A percentile compares a stretch with the other conserved stretches of the same genome.
Conservation (phyloP, 164 flowering plant genomes). For the Buxus sempervirens region DNA sequence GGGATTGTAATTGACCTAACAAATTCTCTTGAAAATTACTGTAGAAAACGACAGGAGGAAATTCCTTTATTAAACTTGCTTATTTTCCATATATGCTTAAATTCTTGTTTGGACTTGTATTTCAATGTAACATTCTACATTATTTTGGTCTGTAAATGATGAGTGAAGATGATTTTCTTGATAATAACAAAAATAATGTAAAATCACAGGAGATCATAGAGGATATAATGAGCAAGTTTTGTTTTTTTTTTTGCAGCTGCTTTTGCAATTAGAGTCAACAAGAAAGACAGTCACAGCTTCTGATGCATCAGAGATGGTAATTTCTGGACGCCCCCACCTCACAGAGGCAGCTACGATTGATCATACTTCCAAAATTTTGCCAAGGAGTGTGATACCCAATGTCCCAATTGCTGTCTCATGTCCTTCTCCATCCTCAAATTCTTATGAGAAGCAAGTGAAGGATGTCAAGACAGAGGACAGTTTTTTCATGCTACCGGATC, state of each 20-base stretch:
- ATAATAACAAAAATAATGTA: too few relatives aligned
- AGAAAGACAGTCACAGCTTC: conserved; percentile 1
- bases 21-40: too few relatives aligned
- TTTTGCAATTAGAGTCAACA: conserved; percentile 12
- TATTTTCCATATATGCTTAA: too few relatives aligned
- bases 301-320: conserved; percentile 6
- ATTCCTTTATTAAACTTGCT: too few relatives aligned
- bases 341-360: not conserved
- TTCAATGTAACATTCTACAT: too few relatives aligned
- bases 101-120: too few relatives aligned
- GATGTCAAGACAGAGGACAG: conserved; percentile 4
- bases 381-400: not conserved
- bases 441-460: not conserved
- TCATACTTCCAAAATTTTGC: not conserved
- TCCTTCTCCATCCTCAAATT: not conserved
- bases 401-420: not conserved
- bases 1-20: too few relatives aligned
- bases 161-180: too few relatives aligned
- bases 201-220: too few relatives aligned
- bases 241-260: conserved; percentile 25
- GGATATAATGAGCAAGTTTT: not conserved
- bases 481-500: conserved; percentile 36
- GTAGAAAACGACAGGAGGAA: too few relatives aligned
- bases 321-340: conserved; percentile 10
- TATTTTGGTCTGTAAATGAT: too few relatives aligned